Evolutionary conservation across 2,329 filamentous ascomycete genomes (phyloP).

Genomic region (Clonostachys solani): DNA sequence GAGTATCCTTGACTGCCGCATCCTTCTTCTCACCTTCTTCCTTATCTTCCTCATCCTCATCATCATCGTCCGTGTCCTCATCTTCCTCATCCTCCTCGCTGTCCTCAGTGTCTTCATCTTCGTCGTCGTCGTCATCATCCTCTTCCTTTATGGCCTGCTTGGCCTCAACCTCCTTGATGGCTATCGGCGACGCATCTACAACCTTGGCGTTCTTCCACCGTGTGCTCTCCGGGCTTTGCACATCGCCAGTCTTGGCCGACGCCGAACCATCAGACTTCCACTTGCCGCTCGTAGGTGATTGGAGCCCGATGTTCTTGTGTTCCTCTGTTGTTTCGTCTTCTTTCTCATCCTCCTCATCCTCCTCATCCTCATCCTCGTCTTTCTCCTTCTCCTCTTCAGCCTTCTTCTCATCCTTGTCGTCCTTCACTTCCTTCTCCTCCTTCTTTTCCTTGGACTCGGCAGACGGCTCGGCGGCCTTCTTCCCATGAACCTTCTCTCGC

Average conservation of each 20-base stretch:
- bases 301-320: slow-evolving; percentile 20
- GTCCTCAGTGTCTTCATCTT: slow-evolving; percentile 1
- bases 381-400: slow-evolving; percentile 5
- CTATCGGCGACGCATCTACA: slow-evolving; percentile 14
- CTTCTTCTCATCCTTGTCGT: slow-evolving; percentile 3
- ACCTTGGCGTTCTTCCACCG: slow-evolving; percentile 35
- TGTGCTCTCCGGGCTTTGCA: slow-evolving; percentile 37
- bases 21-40: slow-evolving; percentile 4
- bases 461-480: slow-evolving; percentile 19
- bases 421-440: slow-evolving; percentile 8
- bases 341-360: slow-evolving; percentile 3
- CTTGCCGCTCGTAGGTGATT: slow-evolving; percentile 39
- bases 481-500: slow-evolving; percentile 50
- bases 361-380: slow-evolving; percentile 2
- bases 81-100: slow-evolving; percentile 13
- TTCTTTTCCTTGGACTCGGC: slow-evolving; percentile 8
- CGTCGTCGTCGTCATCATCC: slow-evolving; percentile 10
- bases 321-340: slow-evolving; percentile 5
- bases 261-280: slow-evolving; percentile 23
- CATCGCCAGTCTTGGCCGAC: slow-evolving; percentile 17
- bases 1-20: neutral
- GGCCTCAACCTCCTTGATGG: neutral
- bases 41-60: slow-evolving; percentile 9
- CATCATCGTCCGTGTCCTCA: slow-evolving; percentile 16
- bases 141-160: slow-evolving; percentile 14